Base-by-base conservation (phyloP, 805 yeast species). In the Candida mattraensis region DNA sequence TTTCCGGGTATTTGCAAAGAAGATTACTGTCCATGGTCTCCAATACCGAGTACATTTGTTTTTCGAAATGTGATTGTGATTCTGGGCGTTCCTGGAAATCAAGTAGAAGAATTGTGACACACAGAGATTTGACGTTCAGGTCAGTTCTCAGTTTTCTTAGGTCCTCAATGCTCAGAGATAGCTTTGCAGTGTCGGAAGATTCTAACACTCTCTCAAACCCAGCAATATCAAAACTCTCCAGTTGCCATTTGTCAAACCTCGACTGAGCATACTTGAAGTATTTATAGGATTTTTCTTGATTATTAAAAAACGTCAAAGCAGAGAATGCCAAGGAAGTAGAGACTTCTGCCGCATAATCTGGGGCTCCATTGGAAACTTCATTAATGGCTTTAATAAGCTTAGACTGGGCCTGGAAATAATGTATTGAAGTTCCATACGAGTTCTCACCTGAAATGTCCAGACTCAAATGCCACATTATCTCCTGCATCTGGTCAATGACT, bases 181-280 rank as follows among this genome's bases (percentile, higher is more conserved):
- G 17, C 5, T 26, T 21, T 11, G 28, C 24, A 7, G 17, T n/a
- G 7, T 22, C 11, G 7, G 40, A 9, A 12, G 40, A 10, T 3
- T 25, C 24, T n/a, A 49, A 17, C 6, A 54, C 49, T n/a, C 47
- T 34, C 15, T 55, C 56, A 35, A 59, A 59, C 3, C 57, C 58
- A 14, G 51, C 58, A n/a, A 60, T 51, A 33, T 59, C 54, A 30
- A 59, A 58, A 18, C 52, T 50, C 24, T 56, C 53, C 7, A 59
- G 35, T 35, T 56, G 55, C 64, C 64, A 59, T 29, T 46, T 50
- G 32, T 59, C 60, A 33, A 60, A 59, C 31, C 52, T 49, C 17
- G 40, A 46, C 30, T 58, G 55, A 3, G 63, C 63, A 15, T 51
- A 47, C 32, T 54, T 49, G 25, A 50, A 54, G 26, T 55, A 34